Evolutionary conservation across 768 basidiomycete species (phyloP).

Genomic region (Collybia sp.): DNA sequence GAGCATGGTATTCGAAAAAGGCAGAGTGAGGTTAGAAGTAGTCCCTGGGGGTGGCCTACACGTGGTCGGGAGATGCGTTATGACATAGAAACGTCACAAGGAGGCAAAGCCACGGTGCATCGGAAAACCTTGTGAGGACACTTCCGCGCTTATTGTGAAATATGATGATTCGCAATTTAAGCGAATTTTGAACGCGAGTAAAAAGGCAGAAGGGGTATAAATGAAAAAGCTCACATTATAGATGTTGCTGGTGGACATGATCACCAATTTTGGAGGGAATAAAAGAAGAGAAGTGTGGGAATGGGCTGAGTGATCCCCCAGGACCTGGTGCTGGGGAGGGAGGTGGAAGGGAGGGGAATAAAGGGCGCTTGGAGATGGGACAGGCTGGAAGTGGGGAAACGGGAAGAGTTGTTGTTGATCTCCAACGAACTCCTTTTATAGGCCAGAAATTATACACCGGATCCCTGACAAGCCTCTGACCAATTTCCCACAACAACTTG

Average conservation of each 20-base stretch:
- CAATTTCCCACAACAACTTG: constrained; percentile 16
- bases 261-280: not conserved
- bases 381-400: constrained; percentile 9
- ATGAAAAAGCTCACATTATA: constrained; percentile 28
- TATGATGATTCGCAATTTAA: constrained; percentile 5
- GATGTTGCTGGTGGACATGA: constrained; percentile 25
- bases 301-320: not conserved
- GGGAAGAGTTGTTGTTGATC: constrained; percentile 13
- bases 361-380: constrained; percentile 2
- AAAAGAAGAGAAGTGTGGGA: not conserved
- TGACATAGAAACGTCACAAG: constrained; percentile 18
- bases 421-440: constrained; percentile 17
- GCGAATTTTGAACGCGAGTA: not conserved
- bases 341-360: constrained; percentile 3
- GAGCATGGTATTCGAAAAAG: constrained; percentile 2
- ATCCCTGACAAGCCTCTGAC: constrained; percentile 15
- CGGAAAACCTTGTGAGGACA: constrained; percentile 7
- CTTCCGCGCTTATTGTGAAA: constrained; percentile 5
- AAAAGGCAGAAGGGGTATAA: not conserved
- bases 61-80: constrained; percentile 13
- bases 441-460: constrained; percentile 11
- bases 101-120: constrained; percentile 4
- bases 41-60: constrained; percentile 10
- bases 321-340: not conserved
- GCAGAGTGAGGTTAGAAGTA: constrained; percentile 9